Percentiles rank a stretch among this genome's conserved stretches.
phyloP scores from a whole-genome alignment of 2,329 filamentous ascomycete species.

The Metarhizium humberi region DNA sequence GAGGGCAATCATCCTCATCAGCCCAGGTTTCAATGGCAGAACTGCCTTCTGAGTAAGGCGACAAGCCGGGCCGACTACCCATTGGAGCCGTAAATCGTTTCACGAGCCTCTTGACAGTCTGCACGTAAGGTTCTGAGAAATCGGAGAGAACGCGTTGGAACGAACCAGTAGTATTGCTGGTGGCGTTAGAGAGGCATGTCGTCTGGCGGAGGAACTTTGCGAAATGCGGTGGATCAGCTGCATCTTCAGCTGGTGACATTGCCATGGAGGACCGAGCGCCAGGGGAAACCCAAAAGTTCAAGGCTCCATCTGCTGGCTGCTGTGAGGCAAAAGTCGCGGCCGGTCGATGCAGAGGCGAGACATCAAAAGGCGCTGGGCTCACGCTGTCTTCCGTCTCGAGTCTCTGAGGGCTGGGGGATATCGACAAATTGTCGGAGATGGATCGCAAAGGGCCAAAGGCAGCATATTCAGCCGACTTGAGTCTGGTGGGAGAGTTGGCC shows the following conservation, averaged over 20 bases:
- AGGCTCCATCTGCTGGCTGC: not conserved
- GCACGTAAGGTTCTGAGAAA: conserved; percentile 23
- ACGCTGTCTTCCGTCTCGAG: conserved; percentile 3
- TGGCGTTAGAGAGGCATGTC: conserved; percentile 29
- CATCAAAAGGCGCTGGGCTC: conserved; percentile 3
- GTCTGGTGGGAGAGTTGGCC: conserved; percentile 27
- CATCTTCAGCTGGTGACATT: not conserved
- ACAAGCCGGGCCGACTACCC: conserved; percentile 11
- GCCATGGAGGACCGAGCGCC: not conserved
- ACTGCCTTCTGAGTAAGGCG: conserved; percentile 10
- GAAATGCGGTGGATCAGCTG: conserved; percentile 9
- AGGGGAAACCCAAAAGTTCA: not conserved
- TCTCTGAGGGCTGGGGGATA: conserved; percentile 4
- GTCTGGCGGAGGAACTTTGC: conserved; percentile 20
- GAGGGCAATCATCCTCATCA: conserved; percentile 19
- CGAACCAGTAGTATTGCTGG: conserved; percentile 27
- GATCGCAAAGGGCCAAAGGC: not conserved
- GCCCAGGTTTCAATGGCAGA: conserved; percentile 12
- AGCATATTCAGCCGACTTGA: not conserved
- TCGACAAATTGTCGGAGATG: not conserved
- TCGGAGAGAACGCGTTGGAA: conserved; percentile 23
- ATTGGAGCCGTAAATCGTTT: conserved; percentile 28
- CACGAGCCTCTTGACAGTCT: conserved; percentile 27
- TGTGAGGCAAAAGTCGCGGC: not conserved
- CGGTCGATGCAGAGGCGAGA: not conserved